Evolutionary conservation across 1,284 basidiomycete species (phyloP), one percentile per base, ranked within the genome.

Genomic region (Xerocomus amazonicus): DNA sequence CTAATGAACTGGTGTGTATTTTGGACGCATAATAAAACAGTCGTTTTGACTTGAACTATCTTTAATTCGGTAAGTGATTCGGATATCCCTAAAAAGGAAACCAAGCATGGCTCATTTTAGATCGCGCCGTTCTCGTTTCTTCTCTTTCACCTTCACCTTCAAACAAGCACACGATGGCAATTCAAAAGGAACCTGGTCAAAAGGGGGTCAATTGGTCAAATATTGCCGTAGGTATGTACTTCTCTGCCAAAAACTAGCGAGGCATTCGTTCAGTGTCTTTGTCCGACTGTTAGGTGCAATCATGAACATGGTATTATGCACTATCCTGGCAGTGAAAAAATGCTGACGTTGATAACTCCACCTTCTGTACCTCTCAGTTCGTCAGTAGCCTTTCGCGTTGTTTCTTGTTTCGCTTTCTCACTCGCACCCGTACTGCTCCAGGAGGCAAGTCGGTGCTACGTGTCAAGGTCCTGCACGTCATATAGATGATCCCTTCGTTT

Each of bases 131-230:
- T 50, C 54, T 57, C 53, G 0, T 16, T 29, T 40, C 29, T 13
- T 57, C 47, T 48, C 51, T 50, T 56, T 52, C 43, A 56, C 56
- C 48, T 46, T 45, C 56, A 46, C 44, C 52, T 52, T 59, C 60
- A 50, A 23, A 57, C 60, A 50, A 49, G 51, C 39, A 52, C 52
- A 58, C 70, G 60, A 91, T 90, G 88, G 88, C 81, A 70, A 81
- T 90, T 59, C 76, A 83, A 66, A 82, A 79, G 66, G 87, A 88
- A 73, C 90, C 90, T 50, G 90, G 90, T 58, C 87, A 95, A 73
- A 96, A 96, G 72, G 93, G 94, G 64, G 83, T 97, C 66, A 95
- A 83, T 74, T 99, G 94, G 94, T 95, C 92, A 64, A 99, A 99
- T 78, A 97, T 98, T 73, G 96, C 95, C 57, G 92, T 99, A 71